A percentile compares a stretch with the other conserved stretches of the same genome.
phyloP scores from a whole-genome alignment of 2,329 filamentous ascomycete species.

The Remersonia thermophila region DNA sequence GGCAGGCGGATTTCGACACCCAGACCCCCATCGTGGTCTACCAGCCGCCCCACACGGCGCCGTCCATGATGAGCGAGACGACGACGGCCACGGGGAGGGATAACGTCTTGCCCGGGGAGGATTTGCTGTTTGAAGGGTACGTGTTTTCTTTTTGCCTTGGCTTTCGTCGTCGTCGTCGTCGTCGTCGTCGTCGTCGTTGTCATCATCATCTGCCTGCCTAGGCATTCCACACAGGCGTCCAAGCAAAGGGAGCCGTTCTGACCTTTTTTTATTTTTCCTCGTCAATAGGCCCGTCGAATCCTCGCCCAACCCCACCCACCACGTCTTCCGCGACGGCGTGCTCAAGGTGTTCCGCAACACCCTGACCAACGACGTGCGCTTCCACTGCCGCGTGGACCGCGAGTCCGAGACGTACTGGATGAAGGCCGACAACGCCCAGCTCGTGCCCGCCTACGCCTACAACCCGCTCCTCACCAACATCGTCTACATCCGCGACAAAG shows the following conservation, averaged over 20 bases:
- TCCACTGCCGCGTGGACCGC: constrained; percentile 18
- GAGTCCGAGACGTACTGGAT: constrained; percentile 21
- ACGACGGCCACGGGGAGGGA: constrained; percentile 16
- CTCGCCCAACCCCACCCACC: constrained; percentile 12
- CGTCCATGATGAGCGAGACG: constrained; percentile 16
- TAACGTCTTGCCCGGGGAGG: constrained; percentile 20
- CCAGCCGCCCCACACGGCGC: constrained; percentile 4
- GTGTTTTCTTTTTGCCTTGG: constrained; percentile 4
- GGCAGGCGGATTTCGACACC: constrained; percentile 13
- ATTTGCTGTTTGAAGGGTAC: constrained; percentile 19
- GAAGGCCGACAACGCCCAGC: constrained; percentile 19
- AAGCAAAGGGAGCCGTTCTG: no score
- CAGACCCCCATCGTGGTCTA: constrained; percentile 18
- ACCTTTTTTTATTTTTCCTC: no score
- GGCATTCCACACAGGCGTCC: no score
- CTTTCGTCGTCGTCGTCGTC: no score
- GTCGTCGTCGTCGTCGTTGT: no score
- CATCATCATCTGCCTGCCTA: no score
- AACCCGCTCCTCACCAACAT: constrained; percentile 18
- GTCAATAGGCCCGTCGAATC: constrained; percentile 18
- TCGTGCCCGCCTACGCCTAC: constrained; percentile 21
- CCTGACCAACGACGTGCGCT: constrained; percentile 17
- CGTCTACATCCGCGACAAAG: constrained; percentile 19
- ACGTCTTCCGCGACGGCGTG: constrained; percentile 15
- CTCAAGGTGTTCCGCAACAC: constrained; percentile 21